These are phyloP conservation scores for Penicillium paxilli DNA, from an alignment of 495 filamentous ascomycete genomes.

Conservation along the genomic window DNA sequence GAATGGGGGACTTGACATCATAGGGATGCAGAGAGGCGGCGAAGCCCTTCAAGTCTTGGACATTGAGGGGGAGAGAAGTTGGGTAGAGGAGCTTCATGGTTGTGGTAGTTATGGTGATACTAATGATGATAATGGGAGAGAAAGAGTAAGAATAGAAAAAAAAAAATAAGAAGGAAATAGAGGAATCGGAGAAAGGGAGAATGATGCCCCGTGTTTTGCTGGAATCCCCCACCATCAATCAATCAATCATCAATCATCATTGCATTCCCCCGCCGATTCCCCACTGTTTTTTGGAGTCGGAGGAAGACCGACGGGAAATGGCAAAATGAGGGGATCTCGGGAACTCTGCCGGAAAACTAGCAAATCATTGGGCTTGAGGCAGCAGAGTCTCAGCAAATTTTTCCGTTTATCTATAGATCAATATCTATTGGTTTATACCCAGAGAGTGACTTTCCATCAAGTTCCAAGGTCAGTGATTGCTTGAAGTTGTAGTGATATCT, in stretches of 20 bases:
- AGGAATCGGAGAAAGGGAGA: too few relatives aligned
- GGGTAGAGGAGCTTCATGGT: slow-evolving; percentile 64
- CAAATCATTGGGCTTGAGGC: neutral
- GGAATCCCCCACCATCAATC: neutral
- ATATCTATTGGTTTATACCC: neutral
- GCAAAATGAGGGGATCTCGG: neutral
- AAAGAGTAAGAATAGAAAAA: neutral
- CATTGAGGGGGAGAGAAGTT: slow-evolving; percentile 53
- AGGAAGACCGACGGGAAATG: slow-evolving; percentile 1
- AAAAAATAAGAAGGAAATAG: too few relatives aligned
- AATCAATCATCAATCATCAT: too few relatives aligned
- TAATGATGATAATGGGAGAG: neutral
- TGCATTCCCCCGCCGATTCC: neutral
- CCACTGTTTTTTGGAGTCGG: neutral
- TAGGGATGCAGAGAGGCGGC: slow-evolving; percentile 51
- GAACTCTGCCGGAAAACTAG: neutral
- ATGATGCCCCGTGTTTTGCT: too few relatives aligned
- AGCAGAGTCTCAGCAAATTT: neutral
- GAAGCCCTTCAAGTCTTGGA: slow-evolving; percentile 52
- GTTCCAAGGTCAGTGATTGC: neutral
- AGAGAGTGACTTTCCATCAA: neutral
- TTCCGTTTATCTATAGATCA: neutral
- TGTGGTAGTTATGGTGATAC: neutral
- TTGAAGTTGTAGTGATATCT: neutral
- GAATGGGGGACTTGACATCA: slow-evolving; percentile 52